These are phyloP conservation scores for Histomonas meleagridis DNA, from an alignment of 208 protist genomes.

Conservation along the genomic window DNA sequence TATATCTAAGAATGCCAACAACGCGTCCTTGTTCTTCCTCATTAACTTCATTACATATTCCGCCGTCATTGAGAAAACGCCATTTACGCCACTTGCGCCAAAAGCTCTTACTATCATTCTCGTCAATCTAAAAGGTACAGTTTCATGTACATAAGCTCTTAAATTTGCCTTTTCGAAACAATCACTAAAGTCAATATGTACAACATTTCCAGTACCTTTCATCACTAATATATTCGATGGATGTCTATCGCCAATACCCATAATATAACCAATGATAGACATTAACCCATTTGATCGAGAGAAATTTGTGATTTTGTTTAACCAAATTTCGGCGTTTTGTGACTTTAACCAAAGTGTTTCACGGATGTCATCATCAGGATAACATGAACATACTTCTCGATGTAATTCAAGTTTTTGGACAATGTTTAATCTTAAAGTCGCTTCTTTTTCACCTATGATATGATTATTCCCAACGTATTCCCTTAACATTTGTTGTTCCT, in stretches of 20 bases:
- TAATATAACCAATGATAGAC: constrained; percentile 19
- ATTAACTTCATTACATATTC: not conserved
- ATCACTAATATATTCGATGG: constrained; percentile 20
- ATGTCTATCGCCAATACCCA: not conserved
- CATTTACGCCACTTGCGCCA: not conserved
- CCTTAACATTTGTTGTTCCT: not conserved
- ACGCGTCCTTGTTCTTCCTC: not conserved
- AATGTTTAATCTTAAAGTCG: not conserved
- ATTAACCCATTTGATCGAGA: not conserved
- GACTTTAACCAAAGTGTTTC: not conserved
- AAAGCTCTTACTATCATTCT: constrained; percentile 12
- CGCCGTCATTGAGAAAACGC: not conserved
- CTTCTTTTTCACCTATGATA: not conserved
- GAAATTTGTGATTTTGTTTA: not conserved
- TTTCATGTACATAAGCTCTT: not conserved
- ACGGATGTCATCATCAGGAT: not conserved
- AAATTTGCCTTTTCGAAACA: not conserved
- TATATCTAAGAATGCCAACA: constrained; percentile 12
- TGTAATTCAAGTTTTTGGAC: not conserved
- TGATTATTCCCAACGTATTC: not conserved
- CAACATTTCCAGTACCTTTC: not conserved
- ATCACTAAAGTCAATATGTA: not conserved
- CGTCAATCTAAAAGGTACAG: constrained; percentile 26
- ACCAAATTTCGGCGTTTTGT: not conserved
- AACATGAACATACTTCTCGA: not conserved